Conservation (phyloP, 352 stramenopile species). For the Pilasporangium apinafurcum region DNA sequence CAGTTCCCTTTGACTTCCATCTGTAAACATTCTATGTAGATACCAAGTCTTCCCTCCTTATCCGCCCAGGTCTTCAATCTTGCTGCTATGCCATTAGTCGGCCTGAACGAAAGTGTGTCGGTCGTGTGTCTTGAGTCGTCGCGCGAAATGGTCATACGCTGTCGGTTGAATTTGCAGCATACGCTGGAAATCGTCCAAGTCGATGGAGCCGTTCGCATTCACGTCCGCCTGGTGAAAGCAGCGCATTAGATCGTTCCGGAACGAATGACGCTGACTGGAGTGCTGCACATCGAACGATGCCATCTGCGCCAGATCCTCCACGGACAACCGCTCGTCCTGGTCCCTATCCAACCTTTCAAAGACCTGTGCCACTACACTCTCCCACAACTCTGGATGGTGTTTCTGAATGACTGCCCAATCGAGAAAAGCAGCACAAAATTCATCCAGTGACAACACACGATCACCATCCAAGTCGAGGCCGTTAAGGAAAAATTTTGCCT, state of each 20-base stretch:
- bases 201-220: conserved; percentile 24
- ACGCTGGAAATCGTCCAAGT: conserved; percentile 29
- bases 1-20: no score
- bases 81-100: no score
- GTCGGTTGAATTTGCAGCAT: conserved; percentile 43
- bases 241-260: conserved; percentile 48
- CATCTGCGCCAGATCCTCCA: conserved; percentile 40
- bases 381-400: conserved; percentile 22
- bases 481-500: conserved; percentile 52
- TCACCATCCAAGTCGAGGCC: conserved; percentile 60
- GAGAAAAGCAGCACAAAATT: conserved; percentile 63
- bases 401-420: conserved; percentile 61
- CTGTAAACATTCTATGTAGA: no score
- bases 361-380: conserved; percentile 19
- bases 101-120: no score
- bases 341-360: conserved; percentile 49
- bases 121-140: conserved; percentile 16
- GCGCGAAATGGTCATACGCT: conserved; percentile 46
- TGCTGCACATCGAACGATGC: conserved; percentile 20
- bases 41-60: no score
- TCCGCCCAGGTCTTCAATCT: no score
- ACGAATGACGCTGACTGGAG: conserved; percentile 30
- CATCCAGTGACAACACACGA: conserved; percentile 42
- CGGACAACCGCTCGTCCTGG: conserved; percentile 32
- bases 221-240: conserved; percentile 53